These are phyloP conservation scores for Fusarium floridanum DNA, from an alignment of 2,329 filamentous ascomycete genomes.

Conservation along the genomic window DNA sequence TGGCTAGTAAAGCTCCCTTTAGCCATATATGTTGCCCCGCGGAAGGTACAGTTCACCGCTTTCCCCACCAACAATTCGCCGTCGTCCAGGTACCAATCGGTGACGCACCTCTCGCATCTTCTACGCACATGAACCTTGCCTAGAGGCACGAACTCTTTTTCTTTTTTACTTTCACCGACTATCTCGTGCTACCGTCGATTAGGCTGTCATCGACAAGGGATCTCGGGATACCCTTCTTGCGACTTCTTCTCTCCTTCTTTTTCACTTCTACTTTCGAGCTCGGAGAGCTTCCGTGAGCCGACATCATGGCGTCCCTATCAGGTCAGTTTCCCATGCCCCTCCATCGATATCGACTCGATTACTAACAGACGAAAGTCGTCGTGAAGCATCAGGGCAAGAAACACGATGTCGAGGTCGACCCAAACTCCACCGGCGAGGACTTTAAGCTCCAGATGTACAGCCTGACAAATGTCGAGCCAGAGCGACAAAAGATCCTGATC, in stretches of 20 bases:
- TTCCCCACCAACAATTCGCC: slow-evolving; percentile 43
- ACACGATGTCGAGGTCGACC: slow-evolving; percentile 93
- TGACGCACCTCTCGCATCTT: slow-evolving; percentile 47
- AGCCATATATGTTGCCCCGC: slow-evolving; percentile 33
- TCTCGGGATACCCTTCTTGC: background rate
- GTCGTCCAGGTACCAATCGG: slow-evolving; percentile 50
- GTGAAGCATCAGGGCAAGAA: slow-evolving; percentile 97
- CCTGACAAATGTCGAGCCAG: slow-evolving; percentile 93
- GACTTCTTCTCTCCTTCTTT: background rate
- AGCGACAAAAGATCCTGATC: slow-evolving; percentile 94
- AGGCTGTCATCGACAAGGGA: background rate
- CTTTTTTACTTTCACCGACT: background rate
- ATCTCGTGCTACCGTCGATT: slow-evolving; percentile 7
- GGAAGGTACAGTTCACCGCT: slow-evolving; percentile 41
- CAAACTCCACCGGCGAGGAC: slow-evolving; percentile 85
- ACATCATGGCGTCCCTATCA: slow-evolving; percentile 67
- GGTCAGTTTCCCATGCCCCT: slow-evolving; percentile 56
- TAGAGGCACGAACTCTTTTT: slow-evolving; percentile 7
- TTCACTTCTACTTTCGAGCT: slow-evolving; percentile 3
- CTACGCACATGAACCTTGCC: slow-evolving; percentile 9
- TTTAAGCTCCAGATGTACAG: slow-evolving; percentile 98
- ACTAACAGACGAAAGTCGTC: slow-evolving; percentile 70
- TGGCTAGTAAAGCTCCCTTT: slow-evolving; percentile 13
- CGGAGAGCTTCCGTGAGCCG: slow-evolving; percentile 30
- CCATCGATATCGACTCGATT: slow-evolving; percentile 1